Base-by-base conservation (phyloP, 805 yeast species). In the Ogataea nitratoaversa region DNA sequence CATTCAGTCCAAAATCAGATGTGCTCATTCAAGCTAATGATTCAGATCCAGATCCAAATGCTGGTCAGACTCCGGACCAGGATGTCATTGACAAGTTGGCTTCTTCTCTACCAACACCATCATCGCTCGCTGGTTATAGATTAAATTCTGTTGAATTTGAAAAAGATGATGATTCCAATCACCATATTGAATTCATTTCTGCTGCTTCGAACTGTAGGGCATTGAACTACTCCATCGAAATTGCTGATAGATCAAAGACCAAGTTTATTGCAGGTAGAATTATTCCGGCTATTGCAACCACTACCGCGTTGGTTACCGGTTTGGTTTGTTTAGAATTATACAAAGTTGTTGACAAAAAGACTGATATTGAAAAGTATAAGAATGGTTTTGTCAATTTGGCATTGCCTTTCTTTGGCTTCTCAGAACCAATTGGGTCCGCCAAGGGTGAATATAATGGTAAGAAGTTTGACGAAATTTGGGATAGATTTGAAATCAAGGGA, bases 231-330 rank as follows among this genome's bases (percentile, higher is more conserved):
- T 75, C 79, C 30, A 89, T 91, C 51, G 95, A 88, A 57, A 70
- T 88, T 11, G 97, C 91, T 28, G 97, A 91, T 58, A 78, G 81
- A 47, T 80, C 82, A 37, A 87, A 84, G 69, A 93, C 99, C 29
- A 93, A 93, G 69, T 88, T 91, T 56, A 91, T 93, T 62, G 99
- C 99, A 6, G 99, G 99, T 35, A 82, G 95, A 66, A 93, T 93
- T 51, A 93, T 93, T 51, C 99, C 99, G 13, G 99, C 99, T 17
- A 93, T 93, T 70, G 99, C 99, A 28, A 93, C 99, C 2, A 93
- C 99, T 1, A 93, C 99, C n/a, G 95, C 97, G 8, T 70, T 90
- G 52, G 99, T 93, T 18, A 87, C 99, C 6, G 99, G 99, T 35
- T 72, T 93, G 56, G 95, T 89, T 19, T 86, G 95, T 56, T 68